Evolutionary conservation across 345 rosid genomes (phyloP).

Genomic region (Stellera chamaejasme): DNA sequence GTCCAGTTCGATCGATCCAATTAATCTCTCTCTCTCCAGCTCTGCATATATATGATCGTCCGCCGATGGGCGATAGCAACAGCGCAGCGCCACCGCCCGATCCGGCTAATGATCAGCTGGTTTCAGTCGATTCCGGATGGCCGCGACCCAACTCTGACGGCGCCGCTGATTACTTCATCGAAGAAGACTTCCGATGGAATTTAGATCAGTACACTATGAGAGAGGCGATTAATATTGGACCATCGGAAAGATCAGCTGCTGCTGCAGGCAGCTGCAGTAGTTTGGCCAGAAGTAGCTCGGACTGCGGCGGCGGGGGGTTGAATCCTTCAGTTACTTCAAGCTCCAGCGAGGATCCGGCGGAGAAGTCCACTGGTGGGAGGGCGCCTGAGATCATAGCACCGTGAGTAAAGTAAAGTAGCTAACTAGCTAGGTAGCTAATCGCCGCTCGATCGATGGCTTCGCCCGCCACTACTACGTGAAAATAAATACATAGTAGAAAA

Average conservation of each 20-base stretch:
- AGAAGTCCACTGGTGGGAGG: constrained; percentile 63
- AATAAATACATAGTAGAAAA: background rate
- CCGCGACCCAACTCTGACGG: constrained; percentile 27
- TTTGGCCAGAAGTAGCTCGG: constrained; percentile 18
- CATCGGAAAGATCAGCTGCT: constrained; percentile 9
- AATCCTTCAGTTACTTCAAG: constrained; percentile 66
- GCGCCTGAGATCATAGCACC: constrained; percentile 55
- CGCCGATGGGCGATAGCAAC: constrained; percentile 23
- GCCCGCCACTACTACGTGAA: constrained; percentile 1
- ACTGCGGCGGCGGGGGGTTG: constrained; percentile 15
- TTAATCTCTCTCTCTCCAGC: background rate
- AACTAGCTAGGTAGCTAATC: background rate
- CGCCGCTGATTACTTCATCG: constrained; percentile 40
- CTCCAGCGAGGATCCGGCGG: constrained; percentile 84
- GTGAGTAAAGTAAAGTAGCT: too few relatives aligned
- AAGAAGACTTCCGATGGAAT: constrained; percentile 64
- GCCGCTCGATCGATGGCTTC: too few relatives aligned
- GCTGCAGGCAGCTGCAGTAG: constrained; percentile 10
- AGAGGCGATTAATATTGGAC: constrained; percentile 9
- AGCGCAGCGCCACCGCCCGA: constrained; percentile 21
- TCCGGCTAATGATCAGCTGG: constrained; percentile 21
- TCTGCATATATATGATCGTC: constrained; percentile 1
- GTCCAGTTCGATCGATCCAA: background rate
- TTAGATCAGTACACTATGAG: constrained; percentile 13
- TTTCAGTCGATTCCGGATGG: constrained; percentile 26